Base-by-base conservation (phyloP, 192 early-diverging fungal genomes). In the Coemansia sp. region DNA sequence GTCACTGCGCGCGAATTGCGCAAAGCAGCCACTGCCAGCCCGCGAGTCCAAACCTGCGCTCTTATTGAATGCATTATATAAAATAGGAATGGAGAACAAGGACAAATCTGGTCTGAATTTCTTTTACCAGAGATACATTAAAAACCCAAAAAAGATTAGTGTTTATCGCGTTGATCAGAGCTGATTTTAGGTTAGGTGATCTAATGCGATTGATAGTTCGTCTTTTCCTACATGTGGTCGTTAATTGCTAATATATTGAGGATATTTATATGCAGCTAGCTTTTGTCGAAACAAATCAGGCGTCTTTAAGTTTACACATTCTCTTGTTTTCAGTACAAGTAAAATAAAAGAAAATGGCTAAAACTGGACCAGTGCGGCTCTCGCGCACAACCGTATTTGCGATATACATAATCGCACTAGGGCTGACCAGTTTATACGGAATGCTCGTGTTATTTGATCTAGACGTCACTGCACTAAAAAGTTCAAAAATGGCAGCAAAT, bases 61-160 rank as follows among this genome's bases (percentile, higher is more conserved):
- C 48, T 69, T n/a, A 41, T 17, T 23, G 60, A 49, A 23, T 69
- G 68, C 68, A 69, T 69, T 69, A 22, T n/a, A n/a, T 56, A 27
- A 26, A 19, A 16, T 29, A 26, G 26, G 10, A 56, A 25, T 27
- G 16, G n/a, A 26, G 8, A 56, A n/a, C 25, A 27, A 56, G n/a
- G 29, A 16, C n/a, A 27, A 56, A 56, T 56, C 54, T 29, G 54
- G n/a, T 6, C 54, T 25, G 25, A 53, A 53, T 23, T 25, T 14
- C 21, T 14, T 17, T 53, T 19, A 14, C 26, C 54, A 56, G 16
- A 5, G 5, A 3, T 56, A 17, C 4, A 19, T 0, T 26, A n/a
- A 26, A 9, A 55, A 31, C 4, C 6, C n/a, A 12, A 16, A 17
- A 56, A 56, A 27, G n/a, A 26, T 25, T 21, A 31, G 26, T 29